Evolutionary conservation across 225 moss, liverwort and hornwort species (phyloP), one percentile per base, ranked within the genome.

Genomic region (Lunularia cruciata): DNA sequence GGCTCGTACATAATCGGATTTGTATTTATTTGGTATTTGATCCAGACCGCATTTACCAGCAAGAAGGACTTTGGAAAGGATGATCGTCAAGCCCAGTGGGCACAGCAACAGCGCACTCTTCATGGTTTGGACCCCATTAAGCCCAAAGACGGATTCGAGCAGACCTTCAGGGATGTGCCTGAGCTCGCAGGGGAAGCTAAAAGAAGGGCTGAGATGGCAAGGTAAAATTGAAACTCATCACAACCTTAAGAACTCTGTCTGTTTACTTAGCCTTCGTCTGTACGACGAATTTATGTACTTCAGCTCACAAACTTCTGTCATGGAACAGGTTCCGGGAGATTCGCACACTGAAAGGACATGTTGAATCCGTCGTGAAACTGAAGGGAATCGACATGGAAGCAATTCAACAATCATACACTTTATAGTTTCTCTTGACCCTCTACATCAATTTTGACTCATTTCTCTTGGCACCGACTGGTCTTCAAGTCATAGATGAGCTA

Each of bases 351-450:
- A 94, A 94, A 75, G 91, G 91, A 20, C 91, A 94, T 47, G 86
- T 94, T 11, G 91, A 94, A 75, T 94, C 89, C 1, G 91, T 94
- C 0, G 91, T 94, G 13, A 85, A 86, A 34, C 35, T 91, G 26
- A 91, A 91, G 67, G 87, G 89, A 16, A 73, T 91, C 60, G 91
- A 91, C 31, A 78, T 89, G 48, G 72, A 80, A 36, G 85, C 82
- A 61, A 91, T 91, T 45, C 91, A 83, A 49, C 88, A 91, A 55
- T 73, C 89, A 8, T 91, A 91, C 25, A 91, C 91, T 3, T 1
- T 67, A 31, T 65, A 65, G 9, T 31, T 19, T 0, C 3, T 39
- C 18, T 43, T 16, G 43, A 6, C 12, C 43, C 16, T 1, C 1
- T 16, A 43, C 22, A 42, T 25, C 61, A 61, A 12, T 40, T 14